Evolutionary conservation across 2,329 filamentous ascomycete genomes (phyloP).

Genomic region (Keithomyces neogunnii): DNA sequence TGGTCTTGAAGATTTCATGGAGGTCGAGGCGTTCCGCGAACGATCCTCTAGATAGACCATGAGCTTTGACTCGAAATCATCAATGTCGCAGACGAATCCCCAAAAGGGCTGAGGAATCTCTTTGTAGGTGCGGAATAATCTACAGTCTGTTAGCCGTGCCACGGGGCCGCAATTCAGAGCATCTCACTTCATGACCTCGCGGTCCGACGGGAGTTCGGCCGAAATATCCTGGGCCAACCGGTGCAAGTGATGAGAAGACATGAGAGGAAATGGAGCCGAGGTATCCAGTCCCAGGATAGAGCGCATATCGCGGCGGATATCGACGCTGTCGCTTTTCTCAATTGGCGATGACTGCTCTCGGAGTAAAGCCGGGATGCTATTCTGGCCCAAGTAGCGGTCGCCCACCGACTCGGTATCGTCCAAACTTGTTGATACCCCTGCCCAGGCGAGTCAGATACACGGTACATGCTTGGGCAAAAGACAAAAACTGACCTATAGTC

Average conservation of each 20-base stretch:
- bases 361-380: slow-evolving; percentile 58
- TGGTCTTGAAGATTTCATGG: slow-evolving; percentile 36
- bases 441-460: slow-evolving; percentile 7
- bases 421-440: slow-evolving; percentile 27
- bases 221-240: slow-evolving; percentile 52
- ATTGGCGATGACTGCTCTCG: slow-evolving; percentile 50
- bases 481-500: slow-evolving; percentile 25
- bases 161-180: neutral
- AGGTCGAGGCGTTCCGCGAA: slow-evolving; percentile 43
- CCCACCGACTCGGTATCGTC: slow-evolving; percentile 48
- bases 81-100: slow-evolving; percentile 59
- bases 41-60: slow-evolving; percentile 59
- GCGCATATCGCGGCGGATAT: slow-evolving; percentile 56
- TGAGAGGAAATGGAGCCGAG: slow-evolving; percentile 58
- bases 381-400: slow-evolving; percentile 56
- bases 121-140: slow-evolving; percentile 57
- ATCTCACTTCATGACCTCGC: slow-evolving; percentile 59
- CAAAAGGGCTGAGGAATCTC: slow-evolving; percentile 60
- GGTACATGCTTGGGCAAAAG: neutral
- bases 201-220: slow-evolving; percentile 52
- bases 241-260: slow-evolving; percentile 55
- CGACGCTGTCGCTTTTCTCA: slow-evolving; percentile 42
- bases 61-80: slow-evolving; percentile 54
- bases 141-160: slow-evolving; percentile 18
- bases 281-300: slow-evolving; percentile 59